Percentiles rank a stretch among this genome's conserved stretches.
Evolutionary conservation across 495 filamentous ascomycete species (phyloP).

Genomic region (Hypoxylon fragiforme): DNA sequence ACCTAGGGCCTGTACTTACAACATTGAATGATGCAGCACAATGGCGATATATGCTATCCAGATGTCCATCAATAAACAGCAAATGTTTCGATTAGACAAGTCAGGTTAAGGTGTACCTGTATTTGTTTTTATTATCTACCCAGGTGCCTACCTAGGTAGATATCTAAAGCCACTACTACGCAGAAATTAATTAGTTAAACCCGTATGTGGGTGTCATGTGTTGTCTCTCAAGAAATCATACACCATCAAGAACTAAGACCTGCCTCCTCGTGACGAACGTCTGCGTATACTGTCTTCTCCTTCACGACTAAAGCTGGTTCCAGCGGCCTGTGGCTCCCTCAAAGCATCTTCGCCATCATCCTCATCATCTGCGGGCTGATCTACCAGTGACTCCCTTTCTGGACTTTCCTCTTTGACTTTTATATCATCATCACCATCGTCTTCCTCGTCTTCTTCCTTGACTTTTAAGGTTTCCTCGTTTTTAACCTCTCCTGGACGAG

Average conservation of each 20-base stretch:
- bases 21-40: no score
- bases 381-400: constrained; percentile 34
- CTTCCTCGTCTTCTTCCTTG: constrained; percentile 29
- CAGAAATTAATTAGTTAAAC: no score
- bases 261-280: constrained; percentile 26
- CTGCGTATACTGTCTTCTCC: constrained; percentile 30
- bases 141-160: no score
- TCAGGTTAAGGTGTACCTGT: no score
- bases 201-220: no score
- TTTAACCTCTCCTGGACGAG: constrained; percentile 3
- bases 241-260: constrained; percentile 10
- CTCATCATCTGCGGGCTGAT: constrained; percentile 44
- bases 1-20: not conserved
- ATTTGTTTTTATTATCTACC: no score
- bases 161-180: no score
- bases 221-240: not conserved
- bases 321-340: constrained; percentile 52
- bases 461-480: constrained; percentile 37
- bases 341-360: constrained; percentile 40
- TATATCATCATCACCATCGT: constrained; percentile 38
- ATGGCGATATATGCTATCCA: no score
- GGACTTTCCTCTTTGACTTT: constrained; percentile 32
- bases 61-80: no score
- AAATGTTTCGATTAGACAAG: no score
- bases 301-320: constrained; percentile 51